Evolutionary conservation across 345 rosid genomes (phyloP).

Genomic region (Garcia nutans): DNA sequence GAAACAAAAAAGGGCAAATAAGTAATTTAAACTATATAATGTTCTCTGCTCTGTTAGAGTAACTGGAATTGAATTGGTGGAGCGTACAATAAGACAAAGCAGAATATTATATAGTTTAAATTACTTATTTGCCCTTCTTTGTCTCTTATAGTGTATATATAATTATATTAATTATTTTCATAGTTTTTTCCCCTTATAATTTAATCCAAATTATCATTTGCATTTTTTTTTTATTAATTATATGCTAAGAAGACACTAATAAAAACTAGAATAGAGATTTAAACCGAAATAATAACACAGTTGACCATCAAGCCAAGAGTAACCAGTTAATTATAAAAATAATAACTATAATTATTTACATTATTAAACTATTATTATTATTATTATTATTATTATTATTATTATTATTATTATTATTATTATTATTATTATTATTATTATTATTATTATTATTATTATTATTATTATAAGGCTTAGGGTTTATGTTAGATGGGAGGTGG

Average conservation of each 20-base stretch:
- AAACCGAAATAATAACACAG: too few relatives aligned
- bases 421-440: background rate
- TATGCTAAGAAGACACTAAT: too few relatives aligned
- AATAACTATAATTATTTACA: too few relatives aligned
- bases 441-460: background rate
- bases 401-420: background rate
- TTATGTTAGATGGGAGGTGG: background rate
- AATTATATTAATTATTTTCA: too few relatives aligned
- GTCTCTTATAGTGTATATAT: background rate
- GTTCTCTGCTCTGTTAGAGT: constrained; percentile 14
- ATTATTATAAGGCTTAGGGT: background rate
- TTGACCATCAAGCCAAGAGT: too few relatives aligned
- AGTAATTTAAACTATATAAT: too few relatives aligned
- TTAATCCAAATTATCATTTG: background rate
- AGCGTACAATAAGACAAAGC: constrained; percentile 32
- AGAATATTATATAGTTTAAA: background rate
- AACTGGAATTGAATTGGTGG: constrained; percentile 19
- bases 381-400: background rate
- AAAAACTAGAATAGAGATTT: too few relatives aligned
- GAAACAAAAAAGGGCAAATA: too few relatives aligned
- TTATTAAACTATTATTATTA: background rate
- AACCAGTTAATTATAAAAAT: background rate
- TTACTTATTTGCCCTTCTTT: constrained; percentile 23
- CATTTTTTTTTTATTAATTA: too few relatives aligned
- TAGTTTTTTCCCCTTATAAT: background rate